A percentile compares a stretch with the other conserved stretches of the same genome.
phyloP scores from a whole-genome alignment of 352 stramenopile genomes.

The Achlya hypogyna region DNA sequence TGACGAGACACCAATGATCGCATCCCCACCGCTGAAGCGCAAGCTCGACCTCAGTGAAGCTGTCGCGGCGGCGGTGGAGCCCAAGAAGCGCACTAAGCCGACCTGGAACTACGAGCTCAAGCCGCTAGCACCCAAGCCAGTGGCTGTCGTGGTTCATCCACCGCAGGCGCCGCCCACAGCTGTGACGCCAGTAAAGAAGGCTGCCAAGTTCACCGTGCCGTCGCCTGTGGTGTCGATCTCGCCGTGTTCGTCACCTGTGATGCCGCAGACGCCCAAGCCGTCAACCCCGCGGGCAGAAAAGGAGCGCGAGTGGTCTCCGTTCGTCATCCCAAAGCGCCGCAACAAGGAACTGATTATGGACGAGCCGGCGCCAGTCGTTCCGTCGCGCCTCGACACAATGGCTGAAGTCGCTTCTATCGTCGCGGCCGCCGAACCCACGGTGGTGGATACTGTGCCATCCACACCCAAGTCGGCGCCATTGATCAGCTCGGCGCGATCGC shows the following conservation, averaged over 20 bases:
- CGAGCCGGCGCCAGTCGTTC: not conserved
- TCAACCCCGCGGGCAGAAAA: not conserved
- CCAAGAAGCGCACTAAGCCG: not conserved
- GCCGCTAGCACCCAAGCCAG: not conserved
- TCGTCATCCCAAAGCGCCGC: constrained; percentile 11
- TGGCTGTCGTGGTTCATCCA: not conserved
- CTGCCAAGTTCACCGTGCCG: not conserved
- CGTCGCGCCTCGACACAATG: not conserved
- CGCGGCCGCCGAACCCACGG: not conserved
- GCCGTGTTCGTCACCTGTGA: not conserved
- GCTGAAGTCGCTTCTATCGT: not conserved
- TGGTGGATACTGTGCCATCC: not conserved
- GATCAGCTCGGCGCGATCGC: not conserved
- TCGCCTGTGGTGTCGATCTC: constrained; percentile 17
- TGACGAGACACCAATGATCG: not conserved
- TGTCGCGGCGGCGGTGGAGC: not conserved
- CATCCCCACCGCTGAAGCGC: not conserved
- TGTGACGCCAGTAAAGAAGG: not conserved
- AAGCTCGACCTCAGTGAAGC: not conserved
- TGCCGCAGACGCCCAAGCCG: not conserved
- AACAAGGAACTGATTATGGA: constrained; percentile 13
- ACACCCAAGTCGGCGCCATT: not conserved
- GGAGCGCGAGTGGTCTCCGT: constrained; percentile 2
- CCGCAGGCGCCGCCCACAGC: not conserved
- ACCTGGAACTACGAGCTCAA: constrained; percentile 1